Conservation (phyloP, 176 grass and related monocot genomes). For the Juncus effusus region DNA sequence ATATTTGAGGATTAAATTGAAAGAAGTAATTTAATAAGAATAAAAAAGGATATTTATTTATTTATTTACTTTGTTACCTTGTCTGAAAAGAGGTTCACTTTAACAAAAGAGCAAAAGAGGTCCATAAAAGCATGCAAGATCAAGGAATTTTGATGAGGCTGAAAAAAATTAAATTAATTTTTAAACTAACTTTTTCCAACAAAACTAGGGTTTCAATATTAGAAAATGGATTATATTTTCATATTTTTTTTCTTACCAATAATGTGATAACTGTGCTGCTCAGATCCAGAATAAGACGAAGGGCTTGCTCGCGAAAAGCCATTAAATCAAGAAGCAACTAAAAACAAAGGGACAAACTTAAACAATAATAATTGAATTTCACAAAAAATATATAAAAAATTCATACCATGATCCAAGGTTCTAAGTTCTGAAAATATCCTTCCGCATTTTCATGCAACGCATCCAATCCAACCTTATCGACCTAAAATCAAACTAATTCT, state of each 20-base stretch:
- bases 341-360: conserved; percentile 19
- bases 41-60: too few species aligned
- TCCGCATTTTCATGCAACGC: conserved; percentile 90
- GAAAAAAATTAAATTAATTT: conserved; percentile 23
- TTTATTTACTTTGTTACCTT: conserved; percentile 51
- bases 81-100: conserved; percentile 92
- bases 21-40: conserved; percentile 20
- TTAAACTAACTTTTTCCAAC: neutral
- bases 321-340: conserved; percentile 96
- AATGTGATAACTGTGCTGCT: conserved; percentile 99
- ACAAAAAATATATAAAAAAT: conserved; percentile 2
- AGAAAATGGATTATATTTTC: neutral
- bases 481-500: conserved; percentile 36
- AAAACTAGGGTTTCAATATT: conserved; percentile 2
- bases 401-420: conserved; percentile 87
- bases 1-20: conserved; percentile 7
- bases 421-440: conserved; percentile 89
- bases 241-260: conserved; percentile 40
- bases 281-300: conserved; percentile 90
- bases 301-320: conserved; percentile 94
- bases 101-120: conserved; percentile 89
- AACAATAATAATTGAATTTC: conserved; percentile 17
- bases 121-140: conserved; percentile 99
- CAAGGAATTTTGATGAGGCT: conserved; percentile 98
- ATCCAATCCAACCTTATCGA: conserved; percentile 93